These are phyloP conservation scores for Closterium sp. DNA, from an alignment of 139 green algal species.

Conservation along the genomic window DNA sequence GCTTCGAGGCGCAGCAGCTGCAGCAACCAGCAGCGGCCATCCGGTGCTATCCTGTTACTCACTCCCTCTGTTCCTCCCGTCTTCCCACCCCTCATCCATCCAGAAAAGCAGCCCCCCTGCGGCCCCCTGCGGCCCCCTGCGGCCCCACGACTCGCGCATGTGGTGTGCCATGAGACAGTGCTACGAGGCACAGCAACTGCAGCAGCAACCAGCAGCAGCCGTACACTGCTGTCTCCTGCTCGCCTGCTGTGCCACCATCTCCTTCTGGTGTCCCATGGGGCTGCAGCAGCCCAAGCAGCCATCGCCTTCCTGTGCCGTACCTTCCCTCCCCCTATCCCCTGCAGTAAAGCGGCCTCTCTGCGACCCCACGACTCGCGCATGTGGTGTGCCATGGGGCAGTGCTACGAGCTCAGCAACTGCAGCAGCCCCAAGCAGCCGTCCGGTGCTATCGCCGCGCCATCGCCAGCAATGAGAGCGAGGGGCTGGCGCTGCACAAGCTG, in stretches of 20 bases:
- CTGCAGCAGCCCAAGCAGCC: too few species aligned
- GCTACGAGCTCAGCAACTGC: too few species aligned
- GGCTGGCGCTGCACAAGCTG: slow-evolving; percentile 80
- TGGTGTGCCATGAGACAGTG: slow-evolving; percentile 97
- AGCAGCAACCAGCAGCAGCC: slow-evolving; percentile 71
- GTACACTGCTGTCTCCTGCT: slow-evolving; percentile 63
- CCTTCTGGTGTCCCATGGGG: too few species aligned
- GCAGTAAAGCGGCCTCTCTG: too few species aligned
- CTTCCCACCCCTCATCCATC: too few species aligned
- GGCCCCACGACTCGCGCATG: slow-evolving; percentile 84
- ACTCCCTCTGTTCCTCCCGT: too few species aligned
- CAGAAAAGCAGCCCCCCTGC: background rate
- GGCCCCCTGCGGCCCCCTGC: background rate
- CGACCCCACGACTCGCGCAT: too few species aligned
- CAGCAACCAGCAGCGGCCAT: slow-evolving; percentile 68
- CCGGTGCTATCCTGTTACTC: background rate
- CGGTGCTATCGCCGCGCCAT: slow-evolving; percentile 73
- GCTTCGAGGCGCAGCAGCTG: slow-evolving; percentile 79
- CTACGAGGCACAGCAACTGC: slow-evolving; percentile 77
- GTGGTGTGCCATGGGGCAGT: too few species aligned
- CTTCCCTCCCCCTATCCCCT: too few species aligned
- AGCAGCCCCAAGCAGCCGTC: too few species aligned
- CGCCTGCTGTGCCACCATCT: background rate
- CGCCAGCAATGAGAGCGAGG: slow-evolving; percentile 74
- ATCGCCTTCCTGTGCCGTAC: too few species aligned